These are phyloP conservation scores for Neurospora tetrasperma DNA, from an alignment of 495 filamentous ascomycete species.

Conservation along the genomic window DNA sequence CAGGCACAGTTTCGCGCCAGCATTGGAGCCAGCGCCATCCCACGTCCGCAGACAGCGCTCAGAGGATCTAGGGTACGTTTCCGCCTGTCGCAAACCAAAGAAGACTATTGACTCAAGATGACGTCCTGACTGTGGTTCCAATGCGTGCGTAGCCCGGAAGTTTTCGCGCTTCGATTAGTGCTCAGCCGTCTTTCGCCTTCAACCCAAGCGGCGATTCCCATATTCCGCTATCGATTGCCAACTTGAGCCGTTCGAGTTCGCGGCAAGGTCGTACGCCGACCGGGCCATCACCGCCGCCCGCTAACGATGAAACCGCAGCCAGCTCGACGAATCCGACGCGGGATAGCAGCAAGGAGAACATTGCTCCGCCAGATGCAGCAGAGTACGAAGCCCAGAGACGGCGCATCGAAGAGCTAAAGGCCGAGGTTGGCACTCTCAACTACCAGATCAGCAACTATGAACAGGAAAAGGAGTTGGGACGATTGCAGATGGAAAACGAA, in stretches of 20 bases:
- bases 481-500: conserved; percentile 71
- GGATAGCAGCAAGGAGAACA: conserved; percentile 41
- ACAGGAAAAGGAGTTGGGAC: conserved; percentile 73
- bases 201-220: conserved; percentile 47
- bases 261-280: conserved; percentile 22
- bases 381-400: conserved; percentile 40
- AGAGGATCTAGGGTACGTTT: conserved; percentile 36
- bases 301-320: conserved; percentile 15
- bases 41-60: conserved; percentile 20
- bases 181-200: conserved; percentile 42
- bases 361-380: conserved; percentile 36
- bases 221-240: conserved; percentile 17
- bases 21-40: conserved; percentile 19
- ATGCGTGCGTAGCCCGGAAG: conserved; percentile 6
- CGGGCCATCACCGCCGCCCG: conserved; percentile 25
- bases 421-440: conserved; percentile 43
- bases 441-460: conserved; percentile 56
- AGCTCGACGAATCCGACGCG: conserved; percentile 15
- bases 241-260: conserved; percentile 26
- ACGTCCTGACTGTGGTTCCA: conserved; percentile 15
- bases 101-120: not conserved
- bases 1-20: conserved; percentile 25
- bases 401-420: conserved; percentile 44
- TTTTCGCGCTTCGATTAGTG: conserved; percentile 22
- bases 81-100: not conserved